Evolutionary conservation across 768 basidiomycete genomes (phyloP).

Genomic region (Hygrophoropsis aurantiaca): DNA sequence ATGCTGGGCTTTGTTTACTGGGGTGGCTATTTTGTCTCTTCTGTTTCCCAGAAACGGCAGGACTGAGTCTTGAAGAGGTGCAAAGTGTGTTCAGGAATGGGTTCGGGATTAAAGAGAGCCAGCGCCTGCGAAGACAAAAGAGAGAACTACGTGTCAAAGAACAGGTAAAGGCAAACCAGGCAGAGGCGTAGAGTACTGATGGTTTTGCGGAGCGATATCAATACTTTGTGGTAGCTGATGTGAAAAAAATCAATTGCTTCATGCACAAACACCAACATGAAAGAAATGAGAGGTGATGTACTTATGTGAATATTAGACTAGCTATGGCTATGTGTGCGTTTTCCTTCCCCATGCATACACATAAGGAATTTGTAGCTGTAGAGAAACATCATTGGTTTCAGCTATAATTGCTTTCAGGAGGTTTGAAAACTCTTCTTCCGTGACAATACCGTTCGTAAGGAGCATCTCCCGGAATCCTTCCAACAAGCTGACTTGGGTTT

Average conservation of each 20-base stretch:
- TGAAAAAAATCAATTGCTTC: too few species aligned
- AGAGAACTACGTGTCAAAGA: slow-evolving; percentile 37
- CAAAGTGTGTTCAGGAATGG: slow-evolving; percentile 59
- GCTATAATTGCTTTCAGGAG: neutral
- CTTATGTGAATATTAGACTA: too few species aligned
- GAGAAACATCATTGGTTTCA: neutral
- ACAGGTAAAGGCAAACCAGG: slow-evolving; percentile 2
- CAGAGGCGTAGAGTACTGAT: too few species aligned
- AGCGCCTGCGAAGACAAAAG: slow-evolving; percentile 47
- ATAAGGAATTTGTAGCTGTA: neutral
- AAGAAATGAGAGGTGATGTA: too few species aligned
- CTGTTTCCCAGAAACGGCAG: slow-evolving; percentile 82
- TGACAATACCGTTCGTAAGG: neutral
- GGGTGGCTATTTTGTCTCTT: slow-evolving; percentile 67
- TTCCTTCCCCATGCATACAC: neutral
- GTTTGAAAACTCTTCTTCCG: neutral
- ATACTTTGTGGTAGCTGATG: too few species aligned
- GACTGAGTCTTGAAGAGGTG: slow-evolving; percentile 69
- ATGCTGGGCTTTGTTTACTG: slow-evolving; percentile 68
- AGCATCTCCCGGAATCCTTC: neutral
- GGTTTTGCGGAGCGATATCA: too few species aligned
- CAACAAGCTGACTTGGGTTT: neutral
- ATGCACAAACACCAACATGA: too few species aligned
- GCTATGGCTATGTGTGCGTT: too few species aligned
- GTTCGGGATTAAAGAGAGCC: slow-evolving; percentile 63